phyloP scores from a whole-genome alignment of 495 filamentous ascomycete species.

The Aspergillus sparsus region DNA sequence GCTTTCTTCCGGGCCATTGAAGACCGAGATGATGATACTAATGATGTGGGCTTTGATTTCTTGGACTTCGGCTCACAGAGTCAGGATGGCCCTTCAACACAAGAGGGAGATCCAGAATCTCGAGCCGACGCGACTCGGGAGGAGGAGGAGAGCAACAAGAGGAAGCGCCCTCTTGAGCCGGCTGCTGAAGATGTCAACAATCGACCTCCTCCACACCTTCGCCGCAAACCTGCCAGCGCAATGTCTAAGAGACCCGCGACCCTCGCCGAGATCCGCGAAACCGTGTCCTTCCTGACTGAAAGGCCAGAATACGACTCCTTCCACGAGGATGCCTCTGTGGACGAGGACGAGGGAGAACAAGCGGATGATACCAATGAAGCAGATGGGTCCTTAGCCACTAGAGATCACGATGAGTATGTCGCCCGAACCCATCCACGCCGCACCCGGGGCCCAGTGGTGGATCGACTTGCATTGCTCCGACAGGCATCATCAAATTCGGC shows the following conservation, averaged over 20 bases:
- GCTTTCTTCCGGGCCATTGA: slow-evolving; percentile 91
- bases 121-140: slow-evolving; percentile 29
- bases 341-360: slow-evolving; percentile 40
- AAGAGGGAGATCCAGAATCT: slow-evolving; percentile 36
- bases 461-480: slow-evolving; percentile 79
- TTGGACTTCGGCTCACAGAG: slow-evolving; percentile 54
- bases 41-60: slow-evolving; percentile 78
- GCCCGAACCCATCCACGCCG: slow-evolving; percentile 51
- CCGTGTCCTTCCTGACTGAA: slow-evolving; percentile 78
- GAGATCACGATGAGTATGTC: slow-evolving; percentile 36
- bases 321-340: slow-evolving; percentile 45
- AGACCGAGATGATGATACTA: slow-evolving; percentile 69
- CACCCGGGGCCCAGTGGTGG: slow-evolving; percentile 61
- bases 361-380: slow-evolving; percentile 25
- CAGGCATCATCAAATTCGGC: slow-evolving; percentile 57
- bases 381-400: slow-evolving; percentile 29
- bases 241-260: slow-evolving; percentile 64
- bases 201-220: slow-evolving; percentile 62
- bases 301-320: slow-evolving; percentile 62
- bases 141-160: slow-evolving; percentile 47
- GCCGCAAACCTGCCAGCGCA: slow-evolving; percentile 59
- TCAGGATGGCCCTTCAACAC: slow-evolving; percentile 47
- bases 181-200: slow-evolving; percentile 48
- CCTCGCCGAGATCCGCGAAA: slow-evolving; percentile 76
- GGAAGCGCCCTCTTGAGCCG: slow-evolving; percentile 54